These are phyloP conservation scores for Coemansia sp. DNA, from an alignment of 192 early-diverging fungal genomes.

Conservation along the genomic window DNA sequence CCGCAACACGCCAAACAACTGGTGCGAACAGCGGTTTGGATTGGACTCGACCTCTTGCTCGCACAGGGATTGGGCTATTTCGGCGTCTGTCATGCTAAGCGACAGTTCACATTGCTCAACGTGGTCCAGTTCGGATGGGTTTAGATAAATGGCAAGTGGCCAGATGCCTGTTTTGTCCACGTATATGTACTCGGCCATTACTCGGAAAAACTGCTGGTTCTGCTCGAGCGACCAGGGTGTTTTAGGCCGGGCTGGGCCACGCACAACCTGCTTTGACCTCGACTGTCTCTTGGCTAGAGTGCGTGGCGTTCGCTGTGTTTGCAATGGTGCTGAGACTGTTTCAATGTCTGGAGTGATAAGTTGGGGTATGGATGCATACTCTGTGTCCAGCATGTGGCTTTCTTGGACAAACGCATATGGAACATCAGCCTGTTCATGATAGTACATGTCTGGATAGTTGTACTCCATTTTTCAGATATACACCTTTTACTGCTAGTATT, in stretches of 20 bases:
- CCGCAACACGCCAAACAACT: slow-evolving; percentile 30
- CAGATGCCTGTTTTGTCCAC: slow-evolving; percentile 40
- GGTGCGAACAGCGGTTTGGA: slow-evolving; percentile 27
- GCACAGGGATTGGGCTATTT: slow-evolving; percentile 22
- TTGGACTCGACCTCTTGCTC: slow-evolving; percentile 28
- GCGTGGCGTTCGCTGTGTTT: neutral
- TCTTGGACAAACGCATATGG: slow-evolving; percentile 5
- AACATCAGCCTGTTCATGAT: neutral
- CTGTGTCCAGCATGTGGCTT: neutral
- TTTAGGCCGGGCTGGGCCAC: slow-evolving; percentile 20
- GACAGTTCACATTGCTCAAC: slow-evolving; percentile 28
- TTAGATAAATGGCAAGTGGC: slow-evolving; percentile 43
- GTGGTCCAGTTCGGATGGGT: slow-evolving; percentile 32
- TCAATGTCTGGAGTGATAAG: neutral
- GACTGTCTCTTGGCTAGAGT: neutral
- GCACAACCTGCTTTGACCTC: neutral
- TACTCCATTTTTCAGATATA: slow-evolving; percentile 8
- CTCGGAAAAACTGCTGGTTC: slow-evolving; percentile 30
- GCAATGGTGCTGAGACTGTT: neutral
- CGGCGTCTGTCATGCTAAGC: slow-evolving; percentile 20
- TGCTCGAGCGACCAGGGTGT: slow-evolving; percentile 38
- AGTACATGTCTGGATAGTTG: slow-evolving; percentile 11
- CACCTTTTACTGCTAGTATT: neutral
- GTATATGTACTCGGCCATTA: slow-evolving; percentile 51
- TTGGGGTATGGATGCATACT: neutral